A percentile compares a stretch with the other conserved stretches of the same genome.
Evolutionary conservation across 805 yeast genomes (phyloP).

Genomic region (Metschnikowia koreensis): DNA sequence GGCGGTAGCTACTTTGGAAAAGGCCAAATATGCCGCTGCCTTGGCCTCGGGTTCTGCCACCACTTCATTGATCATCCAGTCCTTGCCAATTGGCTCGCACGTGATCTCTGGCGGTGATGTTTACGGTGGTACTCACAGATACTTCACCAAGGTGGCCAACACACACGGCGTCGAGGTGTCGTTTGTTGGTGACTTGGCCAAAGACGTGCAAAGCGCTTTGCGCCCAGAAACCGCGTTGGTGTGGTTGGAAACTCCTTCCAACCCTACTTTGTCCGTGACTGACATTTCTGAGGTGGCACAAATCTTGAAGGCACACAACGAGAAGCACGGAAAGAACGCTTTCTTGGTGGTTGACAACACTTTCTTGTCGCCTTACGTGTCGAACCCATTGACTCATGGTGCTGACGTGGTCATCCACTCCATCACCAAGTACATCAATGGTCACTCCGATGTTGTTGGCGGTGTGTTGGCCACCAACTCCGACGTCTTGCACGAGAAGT

Average conservation of each 20-base stretch:
- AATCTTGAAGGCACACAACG: conserved; percentile 47
- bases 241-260: conserved; percentile 88
- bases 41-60: conserved; percentile 85
- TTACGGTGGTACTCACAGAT: conserved; percentile 89
- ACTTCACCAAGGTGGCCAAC: conserved; percentile 80
- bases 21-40: conserved; percentile 72
- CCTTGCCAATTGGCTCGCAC: conserved; percentile 69
- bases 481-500: conserved; percentile 56
- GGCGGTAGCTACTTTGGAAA: conserved; percentile 77
- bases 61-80: conserved; percentile 73
- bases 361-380: conserved; percentile 81
- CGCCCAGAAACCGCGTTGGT: conserved; percentile 67
- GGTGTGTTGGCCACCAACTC: conserved; percentile 76
- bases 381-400: conserved; percentile 79
- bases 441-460: conserved; percentile 88
- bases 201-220: conserved; percentile 56
- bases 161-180: conserved; percentile 71
- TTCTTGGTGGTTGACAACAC: conserved; percentile 83
- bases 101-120: conserved; percentile 81
- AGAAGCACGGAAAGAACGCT: conserved; percentile 49
- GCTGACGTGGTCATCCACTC: conserved; percentile 88
- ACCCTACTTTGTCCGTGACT: conserved; percentile 80
- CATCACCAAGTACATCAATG: conserved; percentile 87
- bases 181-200: conserved; percentile 63
- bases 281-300: conserved; percentile 64